Conservation (phyloP, 1,284 basidiomycete genomes). For the Leccinum fuscescens region DNA sequence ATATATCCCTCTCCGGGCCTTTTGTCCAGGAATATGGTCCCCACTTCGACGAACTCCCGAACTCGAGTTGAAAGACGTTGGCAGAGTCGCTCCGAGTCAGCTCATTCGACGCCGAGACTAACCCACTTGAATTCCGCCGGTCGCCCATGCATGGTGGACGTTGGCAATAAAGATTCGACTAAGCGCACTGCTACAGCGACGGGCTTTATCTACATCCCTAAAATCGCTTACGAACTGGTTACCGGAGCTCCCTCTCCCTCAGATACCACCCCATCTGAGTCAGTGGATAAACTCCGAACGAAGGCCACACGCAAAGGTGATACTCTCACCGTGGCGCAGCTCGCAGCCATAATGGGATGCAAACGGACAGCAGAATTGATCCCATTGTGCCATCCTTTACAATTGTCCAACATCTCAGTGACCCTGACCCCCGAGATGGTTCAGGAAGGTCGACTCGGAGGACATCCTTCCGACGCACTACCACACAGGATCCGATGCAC, state of each 20-base stretch:
- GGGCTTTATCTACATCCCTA: conserved; percentile 74
- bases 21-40: not conserved
- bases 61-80: conserved; percentile 23
- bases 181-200: conserved; percentile 71
- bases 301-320: conserved; percentile 71
- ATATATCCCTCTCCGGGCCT: conserved; percentile 1
- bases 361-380: conserved; percentile 83
- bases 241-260: conserved; percentile 36
- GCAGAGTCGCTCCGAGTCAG: conserved; percentile 16
- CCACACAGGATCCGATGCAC: conserved; percentile 59
- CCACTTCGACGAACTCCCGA: not conserved
- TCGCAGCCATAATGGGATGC: conserved; percentile 85
- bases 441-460: not conserved
- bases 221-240: conserved; percentile 63
- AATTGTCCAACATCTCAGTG: conserved; percentile 69
- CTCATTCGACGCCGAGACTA: conserved; percentile 33
- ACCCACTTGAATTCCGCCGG: conserved; percentile 75
- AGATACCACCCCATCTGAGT: conserved; percentile 11
- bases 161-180: conserved; percentile 65
- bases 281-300: conserved; percentile 36
- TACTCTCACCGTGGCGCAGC: conserved; percentile 73
- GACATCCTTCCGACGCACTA: conserved; percentile 6
- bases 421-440: conserved; percentile 47
- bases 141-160: conserved; percentile 78
- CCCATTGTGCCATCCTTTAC: conserved; percentile 81